A percentile compares a stretch with the other conserved stretches of the same genome.
Evolutionary conservation across 2,329 filamentous ascomycete species (phyloP).

Genomic region (Aspergillus unguis): DNA sequence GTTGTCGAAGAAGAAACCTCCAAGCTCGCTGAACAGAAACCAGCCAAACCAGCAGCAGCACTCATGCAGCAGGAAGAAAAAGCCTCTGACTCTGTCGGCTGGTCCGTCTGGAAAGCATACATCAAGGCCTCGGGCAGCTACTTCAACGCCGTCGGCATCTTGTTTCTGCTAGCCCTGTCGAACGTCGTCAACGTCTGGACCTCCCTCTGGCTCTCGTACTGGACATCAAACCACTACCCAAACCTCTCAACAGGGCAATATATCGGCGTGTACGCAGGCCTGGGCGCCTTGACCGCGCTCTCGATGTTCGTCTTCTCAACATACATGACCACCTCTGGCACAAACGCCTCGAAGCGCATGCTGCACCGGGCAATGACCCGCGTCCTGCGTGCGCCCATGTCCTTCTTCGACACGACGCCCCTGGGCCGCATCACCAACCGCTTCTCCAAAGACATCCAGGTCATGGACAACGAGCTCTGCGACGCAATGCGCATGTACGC

Average conservation of each 20-base stretch:
- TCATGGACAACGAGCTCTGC: slow-evolving; percentile 89
- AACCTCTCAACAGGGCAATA: slow-evolving; percentile 65
- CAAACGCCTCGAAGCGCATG: slow-evolving; percentile 76
- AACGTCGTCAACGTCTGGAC: slow-evolving; percentile 85
- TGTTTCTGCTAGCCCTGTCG: slow-evolving; percentile 65
- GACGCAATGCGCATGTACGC: slow-evolving; percentile 93
- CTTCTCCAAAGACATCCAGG: slow-evolving; percentile 91
- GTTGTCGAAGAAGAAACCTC: slow-evolving; percentile 5
- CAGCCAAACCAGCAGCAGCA: slow-evolving; percentile 21
- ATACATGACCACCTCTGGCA: slow-evolving; percentile 72
- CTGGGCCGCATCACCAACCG: slow-evolving; percentile 93
- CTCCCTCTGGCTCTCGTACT: slow-evolving; percentile 89
- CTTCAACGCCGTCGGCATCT: slow-evolving; percentile 59
- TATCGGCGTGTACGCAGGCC: slow-evolving; percentile 65
- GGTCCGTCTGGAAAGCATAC: slow-evolving; percentile 76
- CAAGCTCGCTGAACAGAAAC: not conserved
- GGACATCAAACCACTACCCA: slow-evolving; percentile 74
- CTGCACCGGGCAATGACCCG: slow-evolving; percentile 74
- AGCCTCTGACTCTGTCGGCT: slow-evolving; percentile 72
- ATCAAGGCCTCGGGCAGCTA: slow-evolving; percentile 68
- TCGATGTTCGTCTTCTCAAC: slow-evolving; percentile 80
- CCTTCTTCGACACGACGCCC: slow-evolving; percentile 96
- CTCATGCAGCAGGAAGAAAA: slow-evolving; percentile 53
- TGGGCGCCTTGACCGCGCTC: slow-evolving; percentile 68
- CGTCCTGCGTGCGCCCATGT: slow-evolving; percentile 69